Evolutionary conservation across 2,329 filamentous ascomycete species (phyloP).

Genomic region (Aureobasidium vineae): DNA sequence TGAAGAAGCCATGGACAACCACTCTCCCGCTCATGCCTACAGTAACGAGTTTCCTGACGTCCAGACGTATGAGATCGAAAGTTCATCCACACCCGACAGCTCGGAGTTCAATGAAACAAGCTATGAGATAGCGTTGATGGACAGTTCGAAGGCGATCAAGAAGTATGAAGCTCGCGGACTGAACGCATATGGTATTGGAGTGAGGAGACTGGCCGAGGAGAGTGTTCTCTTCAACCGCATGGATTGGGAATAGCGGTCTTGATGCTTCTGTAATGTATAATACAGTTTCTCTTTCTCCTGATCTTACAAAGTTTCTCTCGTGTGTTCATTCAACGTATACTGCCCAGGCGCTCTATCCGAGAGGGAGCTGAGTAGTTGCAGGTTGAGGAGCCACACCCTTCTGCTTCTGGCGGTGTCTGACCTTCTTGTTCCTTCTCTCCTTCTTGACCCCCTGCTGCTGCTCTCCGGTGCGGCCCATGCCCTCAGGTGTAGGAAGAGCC

Average conservation of each 20-base stretch:
- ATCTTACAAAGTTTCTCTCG: not conserved
- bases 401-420: not conserved
- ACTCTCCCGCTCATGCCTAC: not conserved
- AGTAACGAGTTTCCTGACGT: not conserved
- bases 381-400: not conserved
- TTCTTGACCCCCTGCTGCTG: not conserved
- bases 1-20: not conserved
- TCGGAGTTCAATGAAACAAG: not conserved
- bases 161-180: not conserved
- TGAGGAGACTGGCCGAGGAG: not conserved
- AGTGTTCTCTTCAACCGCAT: not conserved
- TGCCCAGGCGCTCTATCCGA: not conserved
- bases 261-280: not conserved
- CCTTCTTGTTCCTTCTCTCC: not conserved
- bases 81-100: not conserved
- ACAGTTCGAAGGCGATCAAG: no score
- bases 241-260: not conserved
- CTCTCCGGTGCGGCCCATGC: not conserved
- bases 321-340: not conserved
- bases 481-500: not conserved
- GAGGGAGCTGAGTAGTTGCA: not conserved
- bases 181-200: not conserved
- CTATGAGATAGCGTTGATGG: not conserved
- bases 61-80: not conserved
- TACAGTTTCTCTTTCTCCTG: not conserved